Percentiles rank a stretch among this genome's conserved stretches.
Evolutionary conservation across 805 yeast species (phyloP).

Genomic region (Candida boidinii): DNA sequence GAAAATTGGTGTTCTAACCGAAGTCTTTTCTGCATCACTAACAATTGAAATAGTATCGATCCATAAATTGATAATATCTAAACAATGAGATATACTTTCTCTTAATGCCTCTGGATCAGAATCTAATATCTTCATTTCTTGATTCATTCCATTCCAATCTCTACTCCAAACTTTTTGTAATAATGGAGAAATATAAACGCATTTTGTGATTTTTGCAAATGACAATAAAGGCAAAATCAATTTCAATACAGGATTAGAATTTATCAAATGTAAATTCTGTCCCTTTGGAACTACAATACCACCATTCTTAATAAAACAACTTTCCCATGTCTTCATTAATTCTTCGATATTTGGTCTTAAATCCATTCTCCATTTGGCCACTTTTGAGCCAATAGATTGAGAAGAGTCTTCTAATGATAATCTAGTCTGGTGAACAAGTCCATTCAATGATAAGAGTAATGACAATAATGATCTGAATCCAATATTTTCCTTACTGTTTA

Average conservation of each 20-base stretch:
- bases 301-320: constrained; percentile 48
- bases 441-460: constrained; percentile 58
- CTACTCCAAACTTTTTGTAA: constrained; percentile 52
- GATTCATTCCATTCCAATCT: constrained; percentile 64
- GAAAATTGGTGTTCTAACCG: constrained; percentile 68
- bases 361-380: constrained; percentile 58
- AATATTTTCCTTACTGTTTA: constrained; percentile 29
- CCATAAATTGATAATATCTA: constrained; percentile 62
- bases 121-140: constrained; percentile 34
- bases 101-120: constrained; percentile 55
- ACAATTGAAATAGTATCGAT: constrained; percentile 58
- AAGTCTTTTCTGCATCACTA: constrained; percentile 56
- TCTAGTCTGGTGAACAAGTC: constrained; percentile 49
- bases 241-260: constrained; percentile 48
- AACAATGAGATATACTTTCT: constrained; percentile 50
- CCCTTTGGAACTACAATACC: constrained; percentile 52
- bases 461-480: constrained; percentile 45
- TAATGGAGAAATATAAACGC: constrained; percentile 53
- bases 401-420: constrained; percentile 21
- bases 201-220: constrained; percentile 59
- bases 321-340: constrained; percentile 62
- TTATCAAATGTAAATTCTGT: constrained; percentile 38
- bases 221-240: constrained; percentile 58
- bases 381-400: constrained; percentile 32
- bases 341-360: constrained; percentile 50